A percentile compares a stretch with the other conserved stretches of the same genome.
These are phyloP conservation scores for Royoungia palumana DNA, from an alignment of 768 basidiomycete species.

Conservation along the genomic window DNA sequence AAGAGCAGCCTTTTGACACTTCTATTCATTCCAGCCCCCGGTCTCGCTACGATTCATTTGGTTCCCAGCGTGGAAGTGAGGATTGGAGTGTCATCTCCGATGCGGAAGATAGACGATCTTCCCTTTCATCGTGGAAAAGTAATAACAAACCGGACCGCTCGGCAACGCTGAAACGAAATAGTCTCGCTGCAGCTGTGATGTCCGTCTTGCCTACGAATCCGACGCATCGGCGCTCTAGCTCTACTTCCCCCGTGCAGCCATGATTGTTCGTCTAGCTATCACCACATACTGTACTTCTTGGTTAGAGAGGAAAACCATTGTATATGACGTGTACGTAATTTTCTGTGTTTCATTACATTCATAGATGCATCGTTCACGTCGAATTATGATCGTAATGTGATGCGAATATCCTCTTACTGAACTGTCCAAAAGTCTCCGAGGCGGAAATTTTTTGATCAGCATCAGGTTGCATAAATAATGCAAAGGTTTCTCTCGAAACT, in stretches of 20 bases:
- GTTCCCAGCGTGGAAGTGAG: constrained; percentile 61
- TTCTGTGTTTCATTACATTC: background rate
- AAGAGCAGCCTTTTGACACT: constrained; percentile 34
- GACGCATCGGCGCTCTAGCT: constrained; percentile 39
- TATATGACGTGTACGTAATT: too few species aligned
- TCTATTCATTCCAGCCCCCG: constrained; percentile 30
- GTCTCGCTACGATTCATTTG: constrained; percentile 55
- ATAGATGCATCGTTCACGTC: constrained; percentile 20
- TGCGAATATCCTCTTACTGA: constrained; percentile 77
- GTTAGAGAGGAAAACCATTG: too few species aligned
- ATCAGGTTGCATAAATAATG: constrained; percentile 87
- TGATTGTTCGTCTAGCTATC: constrained; percentile 9
- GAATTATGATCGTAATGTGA: constrained; percentile 40
- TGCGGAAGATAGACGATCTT: constrained; percentile 57
- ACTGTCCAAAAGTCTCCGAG: constrained; percentile 81
- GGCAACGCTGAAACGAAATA: constrained; percentile 53
- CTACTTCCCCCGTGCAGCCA: constrained; percentile 28
- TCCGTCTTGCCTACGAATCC: constrained; percentile 53
- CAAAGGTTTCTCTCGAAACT: constrained; percentile 84
- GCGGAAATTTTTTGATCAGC: constrained; percentile 68
- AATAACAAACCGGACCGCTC: constrained; percentile 36
- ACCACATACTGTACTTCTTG: too few species aligned
- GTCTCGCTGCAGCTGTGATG: constrained; percentile 58
- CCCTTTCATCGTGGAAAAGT: constrained; percentile 50
- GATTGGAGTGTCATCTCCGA: constrained; percentile 90